A percentile compares a stretch with the other conserved stretches of the same genome.
Conservation (phyloP, 257 asterid genomes). For the Avicennia marina region DNA sequence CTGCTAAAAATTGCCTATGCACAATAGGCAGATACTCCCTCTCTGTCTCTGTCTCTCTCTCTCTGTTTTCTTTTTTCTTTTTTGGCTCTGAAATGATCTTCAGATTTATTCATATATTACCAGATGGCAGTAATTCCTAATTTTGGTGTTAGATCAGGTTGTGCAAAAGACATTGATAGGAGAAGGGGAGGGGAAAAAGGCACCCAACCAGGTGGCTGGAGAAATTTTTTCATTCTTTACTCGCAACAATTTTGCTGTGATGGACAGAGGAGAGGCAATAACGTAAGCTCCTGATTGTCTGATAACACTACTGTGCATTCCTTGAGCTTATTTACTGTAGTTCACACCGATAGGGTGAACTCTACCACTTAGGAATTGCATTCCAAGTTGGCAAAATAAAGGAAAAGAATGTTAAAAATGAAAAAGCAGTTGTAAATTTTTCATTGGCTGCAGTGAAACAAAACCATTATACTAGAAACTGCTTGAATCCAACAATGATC, state of each 20-base stretch:
- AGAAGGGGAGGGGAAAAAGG: constrained; percentile 48
- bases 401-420: not conserved
- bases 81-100: not conserved
- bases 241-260: constrained; percentile 71
- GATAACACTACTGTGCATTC: too few species aligned
- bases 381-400: not conserved
- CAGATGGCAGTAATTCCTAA: constrained; percentile 4
- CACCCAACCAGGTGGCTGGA: constrained; percentile 76
- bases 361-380: too few species aligned
- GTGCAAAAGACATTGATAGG: constrained; percentile 74
- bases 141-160: constrained; percentile 49
- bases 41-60: too few species aligned
- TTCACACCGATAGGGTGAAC: too few species aligned
- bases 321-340: not conserved
- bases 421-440: not conserved
- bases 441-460: not conserved
- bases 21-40: not conserved
- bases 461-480: not conserved
- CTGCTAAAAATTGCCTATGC: not conserved
- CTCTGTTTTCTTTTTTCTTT: not conserved
- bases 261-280: constrained; percentile 81
- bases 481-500: not conserved
- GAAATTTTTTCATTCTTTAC: constrained; percentile 88
- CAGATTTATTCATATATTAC: not conserved
- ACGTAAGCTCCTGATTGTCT: constrained; percentile 46